Conservation (phyloP, 169 alveolate genomes). For the Plasmodium cynomolgi region DNA sequence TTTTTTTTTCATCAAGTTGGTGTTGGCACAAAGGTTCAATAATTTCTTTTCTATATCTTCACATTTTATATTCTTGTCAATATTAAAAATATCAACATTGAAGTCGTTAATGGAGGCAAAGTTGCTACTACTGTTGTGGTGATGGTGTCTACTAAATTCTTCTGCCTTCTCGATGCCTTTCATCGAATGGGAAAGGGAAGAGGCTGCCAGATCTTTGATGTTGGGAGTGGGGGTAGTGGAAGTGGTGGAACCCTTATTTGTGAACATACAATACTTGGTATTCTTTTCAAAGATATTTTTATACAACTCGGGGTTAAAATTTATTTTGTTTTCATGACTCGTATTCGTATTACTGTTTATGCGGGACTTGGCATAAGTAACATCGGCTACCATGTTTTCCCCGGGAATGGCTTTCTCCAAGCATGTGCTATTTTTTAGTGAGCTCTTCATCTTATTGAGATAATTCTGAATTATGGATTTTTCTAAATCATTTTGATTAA, state of each 20-base stretch:
- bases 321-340: slow-evolving; percentile 13
- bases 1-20: slow-evolving; percentile 21
- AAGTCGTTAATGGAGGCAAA: slow-evolving; percentile 24
- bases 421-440: slow-evolving; percentile 5
- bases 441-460: slow-evolving; percentile 33
- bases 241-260: not conserved
- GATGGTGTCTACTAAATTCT: slow-evolving; percentile 4
- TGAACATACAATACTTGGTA: slow-evolving; percentile 2
- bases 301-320: slow-evolving; percentile 8
- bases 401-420: not conserved
- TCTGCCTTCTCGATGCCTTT: slow-evolving; percentile 5
- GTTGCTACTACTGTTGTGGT: not conserved
- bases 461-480: slow-evolving; percentile 59
- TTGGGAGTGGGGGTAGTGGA: not conserved
- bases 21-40: slow-evolving; percentile 23
- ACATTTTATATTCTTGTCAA: slow-evolving; percentile 32
- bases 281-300: slow-evolving; percentile 15
- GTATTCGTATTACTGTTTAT: not conserved
- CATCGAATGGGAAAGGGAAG: not conserved
- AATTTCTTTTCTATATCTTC: slow-evolving; percentile 45
- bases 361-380: slow-evolving; percentile 5
- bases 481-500: slow-evolving; percentile 37
- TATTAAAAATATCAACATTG: slow-evolving; percentile 50
- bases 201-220: not conserved
- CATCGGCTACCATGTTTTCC: not conserved